phyloP scores from a whole-genome alignment of 208 protist genomes.

The Angomonas deanei region DNA sequence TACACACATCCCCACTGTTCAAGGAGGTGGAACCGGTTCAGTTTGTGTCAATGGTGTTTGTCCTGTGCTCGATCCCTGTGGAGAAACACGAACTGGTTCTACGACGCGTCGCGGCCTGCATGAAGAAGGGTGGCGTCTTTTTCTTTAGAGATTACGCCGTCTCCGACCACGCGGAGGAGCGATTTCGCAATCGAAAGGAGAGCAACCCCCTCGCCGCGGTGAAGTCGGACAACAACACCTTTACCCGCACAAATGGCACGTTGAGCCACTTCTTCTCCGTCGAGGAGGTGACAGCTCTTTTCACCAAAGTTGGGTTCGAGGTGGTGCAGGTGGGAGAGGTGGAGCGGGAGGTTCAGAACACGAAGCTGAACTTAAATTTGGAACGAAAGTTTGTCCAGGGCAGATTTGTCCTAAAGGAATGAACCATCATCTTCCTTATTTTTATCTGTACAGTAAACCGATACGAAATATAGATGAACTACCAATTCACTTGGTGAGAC shows the following conservation, averaged over 20 bases:
- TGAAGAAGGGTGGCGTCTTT: conserved; percentile 59
- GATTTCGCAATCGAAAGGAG: conserved; percentile 33
- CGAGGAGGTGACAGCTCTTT: conserved; percentile 54
- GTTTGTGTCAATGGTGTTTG: conserved; percentile 93
- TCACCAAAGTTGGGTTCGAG: conserved; percentile 44
- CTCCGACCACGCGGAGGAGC: conserved; percentile 65
- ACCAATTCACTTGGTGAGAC: not conserved
- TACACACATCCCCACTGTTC: conserved; percentile 26
- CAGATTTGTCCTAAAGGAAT: conserved; percentile 40
- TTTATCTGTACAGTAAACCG: not conserved
- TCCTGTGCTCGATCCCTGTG: conserved; percentile 89
- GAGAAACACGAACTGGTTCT: conserved; percentile 41
- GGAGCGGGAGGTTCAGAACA: conserved; percentile 72
- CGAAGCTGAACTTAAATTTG: conserved; percentile 45
- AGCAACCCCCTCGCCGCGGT: not conserved
- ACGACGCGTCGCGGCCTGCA: conserved; percentile 48
- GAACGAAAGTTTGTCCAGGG: conserved; percentile 74
- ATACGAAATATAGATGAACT: not conserved
- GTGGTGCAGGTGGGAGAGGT: conserved; percentile 50
- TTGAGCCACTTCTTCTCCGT: conserved; percentile 84
- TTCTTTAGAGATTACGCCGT: conserved; percentile 89
- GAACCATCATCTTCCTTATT: too few relatives aligned
- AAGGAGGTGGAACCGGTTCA: conserved; percentile 19
- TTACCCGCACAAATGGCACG: conserved; percentile 79
- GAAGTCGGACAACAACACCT: conserved; percentile 34